phyloP scores from a whole-genome alignment of 2,329 filamentous ascomycete species.

The Diaporthe citrichinensis region DNA sequence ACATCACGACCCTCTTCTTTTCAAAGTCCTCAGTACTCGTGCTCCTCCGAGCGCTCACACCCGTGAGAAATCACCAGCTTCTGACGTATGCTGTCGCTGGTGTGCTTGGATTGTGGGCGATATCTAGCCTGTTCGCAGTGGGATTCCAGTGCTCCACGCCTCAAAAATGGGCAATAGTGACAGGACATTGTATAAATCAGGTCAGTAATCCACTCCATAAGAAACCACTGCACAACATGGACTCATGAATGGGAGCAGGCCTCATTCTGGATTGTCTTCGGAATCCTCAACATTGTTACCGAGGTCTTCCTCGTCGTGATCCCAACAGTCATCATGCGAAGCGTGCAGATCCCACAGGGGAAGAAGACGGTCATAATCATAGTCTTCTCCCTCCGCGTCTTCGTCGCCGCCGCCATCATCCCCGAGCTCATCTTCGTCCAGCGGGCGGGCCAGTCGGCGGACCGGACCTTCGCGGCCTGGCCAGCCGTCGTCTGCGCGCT shows the following conservation, averaged over 20 bases:
- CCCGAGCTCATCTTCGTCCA: background rate
- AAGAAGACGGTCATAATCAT: background rate
- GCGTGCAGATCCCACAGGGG: background rate
- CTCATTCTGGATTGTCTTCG: background rate
- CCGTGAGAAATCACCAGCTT: background rate
- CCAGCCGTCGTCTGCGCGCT: background rate
- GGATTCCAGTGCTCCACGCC: background rate
- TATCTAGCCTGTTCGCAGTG: background rate
- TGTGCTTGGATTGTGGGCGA: background rate
- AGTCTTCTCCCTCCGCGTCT: background rate
- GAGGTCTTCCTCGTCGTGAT: constrained; percentile 4
- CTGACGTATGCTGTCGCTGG: background rate
- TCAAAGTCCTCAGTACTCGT: constrained; percentile 8
- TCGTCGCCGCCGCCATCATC: constrained; percentile 4
- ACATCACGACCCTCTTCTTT: background rate
- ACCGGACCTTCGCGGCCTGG: background rate
- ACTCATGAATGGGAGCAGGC: background rate
- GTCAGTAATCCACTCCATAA: background rate
- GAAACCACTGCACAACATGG: background rate
- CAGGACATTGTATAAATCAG: background rate
- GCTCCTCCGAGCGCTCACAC: background rate
- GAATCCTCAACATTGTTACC: background rate
- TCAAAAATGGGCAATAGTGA: background rate
- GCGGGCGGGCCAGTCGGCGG: background rate
- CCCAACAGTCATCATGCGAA: background rate